These are phyloP conservation scores for Mortierella sp. DNA, from an alignment of 371 early-diverging fungal genomes.

Conservation along the genomic window DNA sequence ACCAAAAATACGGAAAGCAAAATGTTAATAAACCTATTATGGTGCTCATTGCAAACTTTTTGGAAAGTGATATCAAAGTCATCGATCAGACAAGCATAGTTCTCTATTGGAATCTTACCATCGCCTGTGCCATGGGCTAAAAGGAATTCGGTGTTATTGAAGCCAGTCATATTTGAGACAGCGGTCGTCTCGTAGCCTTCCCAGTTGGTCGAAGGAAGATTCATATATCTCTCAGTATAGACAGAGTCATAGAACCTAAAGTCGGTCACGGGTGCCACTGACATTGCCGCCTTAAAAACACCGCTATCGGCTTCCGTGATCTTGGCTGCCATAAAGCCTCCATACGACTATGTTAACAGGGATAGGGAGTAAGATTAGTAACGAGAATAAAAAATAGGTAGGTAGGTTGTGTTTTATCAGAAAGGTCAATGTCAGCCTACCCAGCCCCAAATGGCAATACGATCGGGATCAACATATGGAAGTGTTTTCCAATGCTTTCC, in stretches of 20 bases:
- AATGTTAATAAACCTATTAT: not conserved
- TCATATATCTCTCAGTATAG: constrained; percentile 98
- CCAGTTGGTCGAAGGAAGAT: constrained; percentile 81
- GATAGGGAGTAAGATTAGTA: not conserved
- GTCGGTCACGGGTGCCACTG: constrained; percentile 98
- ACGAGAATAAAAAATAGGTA: not conserved
- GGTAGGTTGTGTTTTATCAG: too few species aligned
- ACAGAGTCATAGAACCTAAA: constrained; percentile 85
- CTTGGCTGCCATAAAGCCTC: constrained; percentile 92
- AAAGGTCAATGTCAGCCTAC: constrained; percentile 50
- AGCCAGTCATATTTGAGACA: constrained; percentile 86
- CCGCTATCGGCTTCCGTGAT: constrained; percentile 87
- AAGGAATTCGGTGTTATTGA: constrained; percentile 81
- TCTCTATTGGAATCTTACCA: constrained; percentile 62
- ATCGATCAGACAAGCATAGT: too few species aligned
- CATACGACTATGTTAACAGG: constrained; percentile 80
- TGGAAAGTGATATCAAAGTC: too few species aligned
- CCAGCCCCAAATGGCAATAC: constrained; percentile 98
- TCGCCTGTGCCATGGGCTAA: constrained; percentile 96
- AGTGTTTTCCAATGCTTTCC: constrained; percentile 77
- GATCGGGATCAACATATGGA: constrained; percentile 81
- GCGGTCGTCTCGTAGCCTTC: constrained; percentile 86
- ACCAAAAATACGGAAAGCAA: not conserved
- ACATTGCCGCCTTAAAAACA: constrained; percentile 87
- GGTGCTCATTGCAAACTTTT: too few species aligned